Evolutionary conservation across 2,329 filamentous ascomycete species (phyloP).

Genomic region (Domatiomyces catenatus): DNA sequence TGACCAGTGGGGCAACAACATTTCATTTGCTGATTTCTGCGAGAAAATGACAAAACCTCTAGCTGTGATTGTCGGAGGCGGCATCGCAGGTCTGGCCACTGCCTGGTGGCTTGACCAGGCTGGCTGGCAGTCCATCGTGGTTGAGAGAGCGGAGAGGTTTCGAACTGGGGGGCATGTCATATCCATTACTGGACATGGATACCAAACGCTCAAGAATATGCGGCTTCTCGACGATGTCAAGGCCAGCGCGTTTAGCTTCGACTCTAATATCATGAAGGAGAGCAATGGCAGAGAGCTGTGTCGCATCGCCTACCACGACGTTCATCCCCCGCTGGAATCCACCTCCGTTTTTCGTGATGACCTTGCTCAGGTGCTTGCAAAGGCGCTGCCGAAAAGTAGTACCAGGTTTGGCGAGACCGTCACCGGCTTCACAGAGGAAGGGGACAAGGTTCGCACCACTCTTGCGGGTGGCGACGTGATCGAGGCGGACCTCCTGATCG

Average conservation of each 20-base stretch:
- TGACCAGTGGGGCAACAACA: too few species aligned
- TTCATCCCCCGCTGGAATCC: background rate
- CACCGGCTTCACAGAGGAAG: constrained; percentile 1
- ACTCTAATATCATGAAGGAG: constrained; percentile 2
- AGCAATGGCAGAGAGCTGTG: constrained; percentile 1
- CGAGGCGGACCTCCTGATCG: constrained; percentile 19
- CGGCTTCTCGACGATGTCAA: constrained; percentile 30
- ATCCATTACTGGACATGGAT: constrained; percentile 38
- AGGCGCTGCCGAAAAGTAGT: background rate
- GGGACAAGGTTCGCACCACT: constrained; percentile 2
- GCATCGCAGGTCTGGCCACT: constrained; percentile 29
- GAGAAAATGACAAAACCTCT: constrained; percentile 3
- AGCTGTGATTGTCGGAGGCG: constrained; percentile 30
- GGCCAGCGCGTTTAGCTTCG: background rate
- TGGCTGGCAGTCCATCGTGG: constrained; percentile 25
- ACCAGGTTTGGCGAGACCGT: constrained; percentile 3
- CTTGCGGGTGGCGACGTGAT: constrained; percentile 3
- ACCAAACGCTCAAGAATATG: constrained; percentile 39
- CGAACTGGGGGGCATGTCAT: constrained; percentile 37
- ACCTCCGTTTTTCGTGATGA: constrained; percentile 3
- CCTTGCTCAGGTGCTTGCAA: constrained; percentile 1
- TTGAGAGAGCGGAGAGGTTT: constrained; percentile 28
- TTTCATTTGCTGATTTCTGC: too few species aligned
- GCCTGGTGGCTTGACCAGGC: constrained; percentile 28
- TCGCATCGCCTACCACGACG: constrained; percentile 2